These are phyloP conservation scores for Arachis monticola DNA, from an alignment of 331 rosid genomes.

Conservation along the genomic window DNA sequence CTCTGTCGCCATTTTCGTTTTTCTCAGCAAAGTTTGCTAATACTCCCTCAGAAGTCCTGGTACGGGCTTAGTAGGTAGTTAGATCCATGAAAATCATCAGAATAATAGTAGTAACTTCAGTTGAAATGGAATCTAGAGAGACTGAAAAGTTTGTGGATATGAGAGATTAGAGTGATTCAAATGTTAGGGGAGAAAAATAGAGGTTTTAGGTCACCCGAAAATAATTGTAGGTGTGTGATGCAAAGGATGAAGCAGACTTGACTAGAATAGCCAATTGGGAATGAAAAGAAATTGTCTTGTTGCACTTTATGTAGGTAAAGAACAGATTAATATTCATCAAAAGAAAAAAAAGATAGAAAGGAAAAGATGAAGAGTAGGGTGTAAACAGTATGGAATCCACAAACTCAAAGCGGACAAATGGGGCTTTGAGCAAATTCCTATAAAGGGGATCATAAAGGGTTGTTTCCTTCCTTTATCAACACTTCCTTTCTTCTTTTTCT, in stretches of 20 bases:
- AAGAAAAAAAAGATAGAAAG: conserved; percentile 6
- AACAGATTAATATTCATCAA: conserved; percentile 31
- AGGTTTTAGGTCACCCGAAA: conserved; percentile 27
- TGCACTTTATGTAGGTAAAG: conserved; percentile 48
- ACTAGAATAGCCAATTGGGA: conserved; percentile 44
- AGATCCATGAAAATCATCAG: conserved; percentile 45
- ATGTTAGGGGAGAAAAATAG: background rate
- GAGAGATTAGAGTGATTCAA: conserved; percentile 27
- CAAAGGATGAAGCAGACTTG: conserved; percentile 49
- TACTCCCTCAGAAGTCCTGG: background rate
- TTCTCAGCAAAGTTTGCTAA: conserved; percentile 39
- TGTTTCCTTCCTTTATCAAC: conserved; percentile 42
- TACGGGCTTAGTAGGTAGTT: conserved; percentile 17
- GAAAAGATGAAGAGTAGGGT: background rate
- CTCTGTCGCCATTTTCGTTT: conserved; percentile 68
- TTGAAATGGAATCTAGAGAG: conserved; percentile 13
- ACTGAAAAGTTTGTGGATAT: conserved; percentile 35
- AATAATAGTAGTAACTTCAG: conserved; percentile 2
- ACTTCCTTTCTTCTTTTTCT: conserved; percentile 27
- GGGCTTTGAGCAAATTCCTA: conserved; percentile 67
- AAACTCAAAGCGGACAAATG: conserved; percentile 72
- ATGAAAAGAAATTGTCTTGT: conserved; percentile 51
- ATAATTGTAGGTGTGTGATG: conserved; percentile 25
- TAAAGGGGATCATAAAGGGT: conserved; percentile 49
- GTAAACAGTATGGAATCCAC: conserved; percentile 61